Evolutionary conservation across 1,284 basidiomycete species (phyloP), one percentile per base, ranked within the genome.

Genomic region (Moesziomyces parantarcticus): DNA sequence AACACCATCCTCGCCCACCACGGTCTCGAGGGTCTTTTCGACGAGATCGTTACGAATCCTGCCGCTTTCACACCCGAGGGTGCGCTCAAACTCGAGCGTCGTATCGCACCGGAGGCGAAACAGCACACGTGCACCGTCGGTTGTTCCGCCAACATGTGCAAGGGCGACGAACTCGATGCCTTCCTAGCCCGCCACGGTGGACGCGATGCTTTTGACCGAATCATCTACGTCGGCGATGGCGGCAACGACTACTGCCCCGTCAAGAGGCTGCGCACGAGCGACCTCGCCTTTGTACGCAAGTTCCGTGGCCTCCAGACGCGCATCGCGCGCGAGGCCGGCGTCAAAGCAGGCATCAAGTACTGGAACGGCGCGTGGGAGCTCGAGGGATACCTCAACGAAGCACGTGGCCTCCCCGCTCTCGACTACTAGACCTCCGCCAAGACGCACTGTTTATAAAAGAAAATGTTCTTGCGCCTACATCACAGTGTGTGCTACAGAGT

Each of bases 141-240:
- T 16, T 99, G 96, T 87, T 90, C 90, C 60, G 89, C 92, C 11
- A 99, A 99, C 86, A 97, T 99, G 94, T 99, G 96, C 88, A 99
- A 99, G 88, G 96, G 96, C 42, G 90, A 92, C 75, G 96, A 99
- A 84, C 87, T 99, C 29, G 89, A 91, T 5, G 89, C 90, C 0
- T 97, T 92, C 86, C 86, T 96, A 44, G 86, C 86, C 2, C 86
- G 89, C n/a, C 87, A 92, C 69, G 87, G 87, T n/a, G 87, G 88
- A 16, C 85, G 87, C 34, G 83, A 84, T 7, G 61, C 78, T 5
- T 98, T 88, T 80, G 91, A 96, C 68, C 89, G 91, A 54, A 87
- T 97, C 69, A 87, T 94, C 46, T 99, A 97, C 84, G 88, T 98
- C 57, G 97, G 96, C 22, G 96, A 99, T 83, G 96, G 96, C 2